Conservation (phyloP, 148 eudicot genomes). For the Selenicereus undatus region DNA sequence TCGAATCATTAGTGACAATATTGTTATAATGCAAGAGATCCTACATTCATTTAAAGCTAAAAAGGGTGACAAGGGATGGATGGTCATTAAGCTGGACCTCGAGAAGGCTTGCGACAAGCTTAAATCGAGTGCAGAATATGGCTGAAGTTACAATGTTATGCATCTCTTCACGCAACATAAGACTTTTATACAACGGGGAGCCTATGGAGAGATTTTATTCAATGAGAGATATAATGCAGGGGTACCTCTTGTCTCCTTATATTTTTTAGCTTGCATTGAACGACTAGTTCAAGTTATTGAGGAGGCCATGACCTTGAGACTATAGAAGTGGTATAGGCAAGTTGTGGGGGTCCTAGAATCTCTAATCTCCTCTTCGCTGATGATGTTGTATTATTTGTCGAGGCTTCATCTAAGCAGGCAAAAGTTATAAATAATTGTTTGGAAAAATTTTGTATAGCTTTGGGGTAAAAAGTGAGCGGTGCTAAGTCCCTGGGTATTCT, state of each 20-base stretch:
- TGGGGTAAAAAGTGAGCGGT: not conserved
- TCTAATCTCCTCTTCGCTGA: not conserved
- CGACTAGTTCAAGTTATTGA: too few species aligned
- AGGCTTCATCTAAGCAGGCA: not conserved
- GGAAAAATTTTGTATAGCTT: not conserved
- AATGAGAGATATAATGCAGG: too few species aligned
- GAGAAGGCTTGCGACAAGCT: too few species aligned
- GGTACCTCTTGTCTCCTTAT: too few species aligned
- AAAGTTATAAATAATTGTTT: not conserved
- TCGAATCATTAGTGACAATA: not conserved
- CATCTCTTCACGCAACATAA: not conserved
- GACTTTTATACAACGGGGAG: too few species aligned
- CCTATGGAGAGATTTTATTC: too few species aligned
- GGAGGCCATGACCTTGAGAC: not conserved
- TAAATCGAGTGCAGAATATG: not conserved
- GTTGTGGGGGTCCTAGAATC: not conserved
- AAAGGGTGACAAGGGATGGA: not conserved
- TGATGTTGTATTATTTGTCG: too few species aligned
- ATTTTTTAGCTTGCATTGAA: too few species aligned
- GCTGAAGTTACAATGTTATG: not conserved
- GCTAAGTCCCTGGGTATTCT: not conserved
- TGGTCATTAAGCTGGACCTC: not conserved
- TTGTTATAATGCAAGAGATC: not conserved
- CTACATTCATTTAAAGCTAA: not conserved
- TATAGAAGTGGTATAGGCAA: not conserved